phyloP scores from a whole-genome alignment of 768 basidiomycete genomes.

The Hygrophoropsis aurantiaca region DNA sequence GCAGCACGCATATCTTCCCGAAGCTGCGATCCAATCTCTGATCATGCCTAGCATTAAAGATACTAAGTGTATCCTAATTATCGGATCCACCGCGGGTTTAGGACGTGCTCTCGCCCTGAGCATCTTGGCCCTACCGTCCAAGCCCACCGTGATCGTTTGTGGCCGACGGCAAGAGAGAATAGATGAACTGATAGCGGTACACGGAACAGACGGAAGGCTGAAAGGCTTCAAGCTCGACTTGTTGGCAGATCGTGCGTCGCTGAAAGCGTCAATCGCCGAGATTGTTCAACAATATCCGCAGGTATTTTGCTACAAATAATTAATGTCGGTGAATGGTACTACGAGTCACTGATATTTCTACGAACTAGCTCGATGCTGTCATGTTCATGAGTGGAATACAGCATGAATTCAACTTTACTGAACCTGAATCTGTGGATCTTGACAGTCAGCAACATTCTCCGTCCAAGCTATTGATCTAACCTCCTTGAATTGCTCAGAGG shows the following conservation, averaged over 20 bases:
- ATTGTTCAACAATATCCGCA: constrained; percentile 48
- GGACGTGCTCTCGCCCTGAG: constrained; percentile 55
- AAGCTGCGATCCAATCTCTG: too few relatives aligned
- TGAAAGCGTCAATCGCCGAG: constrained; percentile 42
- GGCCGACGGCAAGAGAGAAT: constrained; percentile 54
- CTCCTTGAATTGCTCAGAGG: too few relatives aligned
- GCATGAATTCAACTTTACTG: constrained; percentile 45
- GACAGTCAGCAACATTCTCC: constrained; percentile 28
- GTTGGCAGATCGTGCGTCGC: constrained; percentile 31
- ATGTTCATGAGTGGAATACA: constrained; percentile 56
- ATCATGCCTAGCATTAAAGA: constrained; percentile 39
- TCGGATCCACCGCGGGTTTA: constrained; percentile 58
- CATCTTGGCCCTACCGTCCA: constrained; percentile 45
- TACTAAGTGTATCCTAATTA: constrained; percentile 51
- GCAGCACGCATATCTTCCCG: too few relatives aligned
- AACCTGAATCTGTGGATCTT: constrained; percentile 40
- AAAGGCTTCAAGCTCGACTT: constrained; percentile 46
- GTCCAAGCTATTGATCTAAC: too few relatives aligned
- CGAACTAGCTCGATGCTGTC: constrained; percentile 52
- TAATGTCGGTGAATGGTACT: background rate
- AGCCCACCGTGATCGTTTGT: constrained; percentile 49
- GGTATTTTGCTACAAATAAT: constrained; percentile 39
- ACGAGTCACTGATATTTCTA: background rate
- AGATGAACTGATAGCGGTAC: constrained; percentile 39
- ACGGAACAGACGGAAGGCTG: constrained; percentile 30